Conservation (phyloP, 345 rosid genomes). For the Aquilaria malaccensis region DNA sequence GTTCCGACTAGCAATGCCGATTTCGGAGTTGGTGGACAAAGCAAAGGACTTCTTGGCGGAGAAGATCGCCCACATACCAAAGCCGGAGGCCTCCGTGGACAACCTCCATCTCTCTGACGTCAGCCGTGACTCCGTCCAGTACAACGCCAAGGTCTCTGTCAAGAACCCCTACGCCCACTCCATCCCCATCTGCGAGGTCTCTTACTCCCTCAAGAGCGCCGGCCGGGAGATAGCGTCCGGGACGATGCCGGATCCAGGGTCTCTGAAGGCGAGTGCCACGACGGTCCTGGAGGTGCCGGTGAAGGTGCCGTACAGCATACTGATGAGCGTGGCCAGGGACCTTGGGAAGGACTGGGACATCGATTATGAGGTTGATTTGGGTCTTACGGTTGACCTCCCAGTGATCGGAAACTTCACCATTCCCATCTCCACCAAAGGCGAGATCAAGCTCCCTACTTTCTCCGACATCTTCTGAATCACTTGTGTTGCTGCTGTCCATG, state of each 20-base stretch:
- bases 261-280: constrained; percentile 52
- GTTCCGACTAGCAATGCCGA: not conserved
- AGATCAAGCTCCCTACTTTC: constrained; percentile 80
- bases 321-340: constrained; percentile 66
- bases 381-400: constrained; percentile 73
- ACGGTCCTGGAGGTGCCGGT: constrained; percentile 60
- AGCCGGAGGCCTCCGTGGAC: constrained; percentile 61
- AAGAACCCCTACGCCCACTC: constrained; percentile 54
- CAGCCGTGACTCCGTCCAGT: constrained; percentile 50
- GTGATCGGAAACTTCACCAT: constrained; percentile 56
- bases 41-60: constrained; percentile 60
- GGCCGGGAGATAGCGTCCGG: constrained; percentile 79
- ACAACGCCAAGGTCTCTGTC: constrained; percentile 54
- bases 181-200: constrained; percentile 66
- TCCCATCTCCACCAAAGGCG: constrained; percentile 65
- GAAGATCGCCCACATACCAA: constrained; percentile 41
- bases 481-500: not conserved
- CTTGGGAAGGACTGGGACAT: constrained; percentile 87
- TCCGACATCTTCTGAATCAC: constrained; percentile 25
- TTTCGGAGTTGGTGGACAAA: constrained; percentile 33
- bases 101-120: constrained; percentile 52
- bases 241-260: constrained; percentile 79
- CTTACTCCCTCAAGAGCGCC: constrained; percentile 51
- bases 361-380: constrained; percentile 62
- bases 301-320: constrained; percentile 56